Evolutionary conservation across 225 moss, liverwort and hornwort species (phyloP).

Genomic region (Pseudoscleropodium purum): DNA sequence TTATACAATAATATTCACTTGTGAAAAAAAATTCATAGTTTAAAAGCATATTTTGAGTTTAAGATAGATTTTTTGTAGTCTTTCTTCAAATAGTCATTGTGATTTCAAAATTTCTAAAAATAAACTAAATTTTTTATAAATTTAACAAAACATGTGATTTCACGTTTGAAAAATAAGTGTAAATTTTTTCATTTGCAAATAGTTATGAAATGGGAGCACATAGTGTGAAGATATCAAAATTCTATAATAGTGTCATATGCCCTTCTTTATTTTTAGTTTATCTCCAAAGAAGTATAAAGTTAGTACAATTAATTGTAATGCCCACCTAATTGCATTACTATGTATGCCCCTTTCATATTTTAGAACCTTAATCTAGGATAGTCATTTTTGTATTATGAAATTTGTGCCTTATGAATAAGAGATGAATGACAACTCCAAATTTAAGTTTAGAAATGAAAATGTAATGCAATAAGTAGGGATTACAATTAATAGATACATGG

Average conservation of each 20-base stretch:
- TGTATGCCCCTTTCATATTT: background rate
- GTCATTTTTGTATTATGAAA: background rate
- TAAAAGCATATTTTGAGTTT: background rate
- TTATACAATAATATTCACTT: background rate
- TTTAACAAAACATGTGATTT: background rate
- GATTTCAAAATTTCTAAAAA: background rate
- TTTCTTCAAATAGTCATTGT: background rate
- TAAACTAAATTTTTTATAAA: background rate
- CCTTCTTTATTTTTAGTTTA: background rate
- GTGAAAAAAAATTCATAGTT: background rate
- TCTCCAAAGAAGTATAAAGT: background rate
- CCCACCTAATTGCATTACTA: background rate
- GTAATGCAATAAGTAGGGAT: background rate
- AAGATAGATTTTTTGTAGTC: background rate
- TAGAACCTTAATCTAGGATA: background rate
- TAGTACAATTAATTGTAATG: background rate
- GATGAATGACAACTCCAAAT: background rate
- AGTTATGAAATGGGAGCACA: background rate
- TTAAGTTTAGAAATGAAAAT: background rate
- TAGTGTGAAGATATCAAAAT: background rate
- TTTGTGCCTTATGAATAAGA: background rate
- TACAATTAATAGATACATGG: background rate
- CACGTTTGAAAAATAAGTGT: background rate
- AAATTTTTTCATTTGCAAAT: background rate
- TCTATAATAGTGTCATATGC: accelerated